phyloP scores from a whole-genome alignment of 768 basidiomycete species.

The Chalciporus pseudorubinellus region DNA sequence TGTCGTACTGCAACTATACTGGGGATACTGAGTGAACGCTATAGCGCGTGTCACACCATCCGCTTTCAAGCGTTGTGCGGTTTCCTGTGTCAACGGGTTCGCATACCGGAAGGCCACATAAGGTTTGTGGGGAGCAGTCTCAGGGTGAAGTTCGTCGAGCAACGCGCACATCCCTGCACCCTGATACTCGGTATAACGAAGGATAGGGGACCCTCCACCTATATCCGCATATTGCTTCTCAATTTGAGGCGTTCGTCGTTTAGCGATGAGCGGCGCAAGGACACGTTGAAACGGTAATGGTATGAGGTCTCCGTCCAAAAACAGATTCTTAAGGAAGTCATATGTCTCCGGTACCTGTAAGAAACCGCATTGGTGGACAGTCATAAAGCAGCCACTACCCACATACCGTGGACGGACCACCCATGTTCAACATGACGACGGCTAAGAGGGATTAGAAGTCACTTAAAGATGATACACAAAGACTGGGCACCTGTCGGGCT shows the following conservation, averaged over 20 bases:
- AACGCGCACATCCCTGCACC: constrained; percentile 87
- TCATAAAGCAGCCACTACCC: not conserved
- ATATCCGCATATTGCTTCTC: constrained; percentile 94
- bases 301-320: constrained; percentile 90
- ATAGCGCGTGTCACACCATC: constrained; percentile 92
- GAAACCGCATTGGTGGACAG: constrained; percentile 4
- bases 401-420: constrained; percentile 87
- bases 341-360: constrained; percentile 85
- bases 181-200: constrained; percentile 84
- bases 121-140: constrained; percentile 90
- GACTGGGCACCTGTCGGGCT: constrained; percentile 60
- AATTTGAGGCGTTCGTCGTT: constrained; percentile 85
- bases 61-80: constrained; percentile 76
- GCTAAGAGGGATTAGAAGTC: constrained; percentile 43
- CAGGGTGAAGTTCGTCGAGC: constrained; percentile 92
- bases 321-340: constrained; percentile 89
- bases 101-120: constrained; percentile 97
- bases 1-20: constrained; percentile 97
- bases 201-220: constrained; percentile 95
- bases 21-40: constrained; percentile 98
- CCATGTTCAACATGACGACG: constrained; percentile 99
- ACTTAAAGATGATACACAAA: constrained; percentile 6
- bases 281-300: constrained; percentile 89
- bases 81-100: constrained; percentile 80
- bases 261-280: constrained; percentile 86